Evolutionary conservation across 2,329 filamentous ascomycete species (phyloP).

Genomic region (Podosphaera aphanis): DNA sequence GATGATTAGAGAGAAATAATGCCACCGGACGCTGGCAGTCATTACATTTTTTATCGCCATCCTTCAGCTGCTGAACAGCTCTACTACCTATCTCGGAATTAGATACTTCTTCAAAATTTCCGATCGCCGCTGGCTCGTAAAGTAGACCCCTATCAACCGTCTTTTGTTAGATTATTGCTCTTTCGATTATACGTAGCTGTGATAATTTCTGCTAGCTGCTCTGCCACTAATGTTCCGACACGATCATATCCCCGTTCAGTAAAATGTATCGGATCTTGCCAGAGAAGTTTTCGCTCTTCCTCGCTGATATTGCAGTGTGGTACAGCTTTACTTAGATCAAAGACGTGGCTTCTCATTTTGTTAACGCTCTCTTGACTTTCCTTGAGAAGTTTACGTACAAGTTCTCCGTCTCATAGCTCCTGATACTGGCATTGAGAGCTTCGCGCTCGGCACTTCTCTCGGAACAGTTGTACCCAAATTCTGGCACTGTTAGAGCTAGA

Average conservation of each 20-base stretch:
- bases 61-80: too few species aligned
- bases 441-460: conserved; percentile 18
- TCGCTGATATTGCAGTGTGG: conserved; percentile 28
- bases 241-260: conserved; percentile 34
- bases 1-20: too few species aligned
- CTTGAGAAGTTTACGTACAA: conserved; percentile 23
- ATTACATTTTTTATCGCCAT: too few species aligned
- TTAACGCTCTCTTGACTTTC: neutral
- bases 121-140: too few species aligned
- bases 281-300: conserved; percentile 25
- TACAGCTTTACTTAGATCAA: conserved; percentile 30
- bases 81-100: too few species aligned
- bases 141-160: neutral
- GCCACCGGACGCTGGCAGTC: too few species aligned
- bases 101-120: too few species aligned
- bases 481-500: conserved; percentile 39
- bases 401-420: conserved; percentile 22
- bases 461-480: conserved; percentile 17
- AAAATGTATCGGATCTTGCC: conserved; percentile 39
- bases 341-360: conserved; percentile 23
- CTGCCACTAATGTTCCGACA: conserved; percentile 34
- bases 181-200: conserved; percentile 6
- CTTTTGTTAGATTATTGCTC: too few species aligned
- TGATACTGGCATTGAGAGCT: conserved; percentile 29
- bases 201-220: conserved; percentile 25